Evolutionary conservation across 352 stramenopile species (phyloP).

Genomic region (Peronospora belbahrii): DNA sequence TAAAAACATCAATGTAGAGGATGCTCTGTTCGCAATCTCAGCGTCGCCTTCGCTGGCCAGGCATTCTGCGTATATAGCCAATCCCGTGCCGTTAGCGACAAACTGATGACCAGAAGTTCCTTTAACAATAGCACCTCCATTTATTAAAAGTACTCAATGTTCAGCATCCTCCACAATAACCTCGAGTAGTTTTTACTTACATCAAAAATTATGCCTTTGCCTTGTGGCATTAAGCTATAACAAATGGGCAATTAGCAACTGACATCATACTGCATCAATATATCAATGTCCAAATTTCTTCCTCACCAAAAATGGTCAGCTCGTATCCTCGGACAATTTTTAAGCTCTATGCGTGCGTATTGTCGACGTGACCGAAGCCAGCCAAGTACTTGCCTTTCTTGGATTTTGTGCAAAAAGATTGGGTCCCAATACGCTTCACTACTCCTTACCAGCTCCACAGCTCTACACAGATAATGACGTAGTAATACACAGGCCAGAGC

Average conservation of each 20-base stretch:
- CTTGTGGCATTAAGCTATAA: conserved; percentile 19
- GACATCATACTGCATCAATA: background rate
- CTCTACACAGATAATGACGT: conserved; percentile 57
- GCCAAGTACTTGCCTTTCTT: conserved; percentile 19
- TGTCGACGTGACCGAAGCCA: conserved; percentile 86
- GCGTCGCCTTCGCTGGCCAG: too few relatives aligned
- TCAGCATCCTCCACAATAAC: conserved; percentile 95
- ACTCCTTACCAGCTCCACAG: conserved; percentile 34
- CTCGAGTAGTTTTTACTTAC: too few relatives aligned
- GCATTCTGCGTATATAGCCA: too few relatives aligned
- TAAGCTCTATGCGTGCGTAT: conserved; percentile 89
- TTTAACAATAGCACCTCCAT: conserved; percentile 93
- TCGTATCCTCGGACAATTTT: conserved; percentile 86
- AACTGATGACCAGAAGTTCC: conserved; percentile 95
- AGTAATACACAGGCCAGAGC: conserved; percentile 43
- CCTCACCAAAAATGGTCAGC: conserved; percentile 82
- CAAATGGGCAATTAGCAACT: background rate
- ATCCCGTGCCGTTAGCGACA: conserved; percentile 90
- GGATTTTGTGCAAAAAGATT: conserved; percentile 16
- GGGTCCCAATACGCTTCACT: conserved; percentile 5
- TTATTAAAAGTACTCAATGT: conserved; percentile 69
- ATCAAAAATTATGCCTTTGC: conserved; percentile 95
- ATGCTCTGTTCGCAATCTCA: conserved; percentile 6
- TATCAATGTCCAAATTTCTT: background rate
- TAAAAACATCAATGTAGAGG: conserved; percentile 8